A percentile compares a stretch with the other conserved stretches of the same genome.
Evolutionary conservation across 2,329 filamentous ascomycete genomes (phyloP).

Genomic region (Chaetomium sp.): DNA sequence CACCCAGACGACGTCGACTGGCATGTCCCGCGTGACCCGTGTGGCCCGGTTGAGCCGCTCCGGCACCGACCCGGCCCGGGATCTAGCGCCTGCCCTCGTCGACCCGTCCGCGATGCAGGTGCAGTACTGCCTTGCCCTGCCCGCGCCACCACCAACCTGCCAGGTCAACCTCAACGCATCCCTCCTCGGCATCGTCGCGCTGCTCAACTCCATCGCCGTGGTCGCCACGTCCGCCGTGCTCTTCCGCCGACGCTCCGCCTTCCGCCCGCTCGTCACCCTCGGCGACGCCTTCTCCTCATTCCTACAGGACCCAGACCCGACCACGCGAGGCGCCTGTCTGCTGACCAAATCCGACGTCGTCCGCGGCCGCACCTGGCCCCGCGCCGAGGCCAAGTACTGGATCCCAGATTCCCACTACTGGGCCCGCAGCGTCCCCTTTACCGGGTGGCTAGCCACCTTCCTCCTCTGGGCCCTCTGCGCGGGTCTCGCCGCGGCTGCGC

Average conservation of each 20-base stretch:
- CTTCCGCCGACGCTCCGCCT: constrained; percentile 27
- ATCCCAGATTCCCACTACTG: constrained; percentile 37
- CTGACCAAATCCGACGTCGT: constrained; percentile 41
- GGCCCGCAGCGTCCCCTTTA: constrained; percentile 37
- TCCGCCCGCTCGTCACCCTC: constrained; percentile 42
- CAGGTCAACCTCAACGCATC: constrained; percentile 37
- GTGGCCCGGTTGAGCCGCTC: no score
- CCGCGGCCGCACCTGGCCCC: constrained; percentile 34
- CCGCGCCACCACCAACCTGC: constrained; percentile 28
- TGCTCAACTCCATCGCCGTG: constrained; percentile 36
- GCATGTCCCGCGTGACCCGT: no score
- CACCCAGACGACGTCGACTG: constrained; percentile 3
- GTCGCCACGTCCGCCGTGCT: constrained; percentile 29
- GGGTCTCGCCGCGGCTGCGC: constrained; percentile 33
- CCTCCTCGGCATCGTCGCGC: constrained; percentile 37
- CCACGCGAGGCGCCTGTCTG: constrained; percentile 39
- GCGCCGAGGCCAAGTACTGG: constrained; percentile 38
- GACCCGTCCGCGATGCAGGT: constrained; percentile 23
- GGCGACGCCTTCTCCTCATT: constrained; percentile 48
- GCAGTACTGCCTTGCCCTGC: constrained; percentile 31
- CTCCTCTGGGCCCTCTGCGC: constrained; percentile 34
- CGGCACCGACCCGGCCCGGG: no score
- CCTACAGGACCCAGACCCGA: constrained; percentile 38
- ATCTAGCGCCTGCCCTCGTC: background rate
- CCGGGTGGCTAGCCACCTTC: constrained; percentile 37